Base-by-base conservation (phyloP, 1,139 yeast species). In the Saccharomyces hybrid region DNA sequence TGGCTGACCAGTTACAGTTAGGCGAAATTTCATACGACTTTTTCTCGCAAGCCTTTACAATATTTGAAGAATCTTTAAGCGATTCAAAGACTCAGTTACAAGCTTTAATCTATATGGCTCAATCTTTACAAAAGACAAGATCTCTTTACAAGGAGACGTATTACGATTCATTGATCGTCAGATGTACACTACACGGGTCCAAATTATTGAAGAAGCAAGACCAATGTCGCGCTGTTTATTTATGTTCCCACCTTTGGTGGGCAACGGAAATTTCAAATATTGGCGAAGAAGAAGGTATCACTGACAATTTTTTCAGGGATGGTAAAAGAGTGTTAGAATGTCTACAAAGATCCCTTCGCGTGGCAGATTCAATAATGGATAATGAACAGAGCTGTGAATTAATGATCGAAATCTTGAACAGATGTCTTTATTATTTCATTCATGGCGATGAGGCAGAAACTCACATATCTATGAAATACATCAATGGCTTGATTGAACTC, bases 241-340 rank as follows among this genome's bases (percentile, higher is more conserved):
- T 82, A 54, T 91, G 96, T 53, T 85, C 96, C 2, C 97, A 93
- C 71, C 74, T 93, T 53, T 93, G 97, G 96, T 90, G 96, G 95
- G 87, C 95, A 70, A 79, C 85, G 21, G 91, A 86, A 61, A 73
- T 76, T 47, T 73, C 80, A 19, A 73, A 75, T 2, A 64, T 75
- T 49, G 78, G 80, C 8, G 81, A 78, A 58, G 79, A 77, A 57
- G 81, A 78, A 55, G 80, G 74, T 50, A 70, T 66, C 34, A 66
- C 69, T 8, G 66, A 71, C 2, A 58, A 57, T 31, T 60, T 60
- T 42, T 53, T 54, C 28, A 54, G 81, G 46, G 84, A 82, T 63
- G 84, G 82, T 47, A 82, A 78, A 64, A 75, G 84, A 42, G 87
- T 82, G 1, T 70, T 85, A 58, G 90, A 85, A 64, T 84, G 89